A percentile compares a stretch with the other conserved stretches of the same genome.
phyloP scores from a whole-genome alignment of 1,139 yeast species.

The Suhomyces choctaworum region DNA sequence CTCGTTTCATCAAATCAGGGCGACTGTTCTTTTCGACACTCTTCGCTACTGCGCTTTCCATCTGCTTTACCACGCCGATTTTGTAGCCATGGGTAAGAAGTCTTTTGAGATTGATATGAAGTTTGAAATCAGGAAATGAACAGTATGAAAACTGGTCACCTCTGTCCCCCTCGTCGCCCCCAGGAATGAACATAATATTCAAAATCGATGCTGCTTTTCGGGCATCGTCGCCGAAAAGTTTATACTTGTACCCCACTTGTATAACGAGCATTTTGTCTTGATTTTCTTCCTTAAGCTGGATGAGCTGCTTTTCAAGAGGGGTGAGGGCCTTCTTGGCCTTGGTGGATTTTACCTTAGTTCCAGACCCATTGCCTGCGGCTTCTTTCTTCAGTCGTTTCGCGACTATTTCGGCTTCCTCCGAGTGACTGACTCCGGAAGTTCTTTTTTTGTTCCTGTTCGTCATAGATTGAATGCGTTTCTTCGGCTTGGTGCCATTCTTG shows the following conservation, averaged over 20 bases:
- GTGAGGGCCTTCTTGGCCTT: slow-evolving; percentile 45
- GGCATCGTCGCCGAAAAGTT: slow-evolving; percentile 86
- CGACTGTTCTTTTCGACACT: slow-evolving; percentile 43
- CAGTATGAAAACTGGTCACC: slow-evolving; percentile 72
- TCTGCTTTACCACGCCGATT: slow-evolving; percentile 86
- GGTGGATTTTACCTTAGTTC: neutral
- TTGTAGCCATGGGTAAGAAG: slow-evolving; percentile 63
- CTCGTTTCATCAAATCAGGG: slow-evolving; percentile 61
- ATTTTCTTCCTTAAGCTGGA: slow-evolving; percentile 59
- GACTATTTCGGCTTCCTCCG: no score
- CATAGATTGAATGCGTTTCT: no score
- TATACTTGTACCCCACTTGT: slow-evolving; percentile 90
- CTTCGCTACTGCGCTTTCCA: slow-evolving; percentile 77
- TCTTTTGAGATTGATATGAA: slow-evolving; percentile 73
- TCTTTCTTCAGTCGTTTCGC: slow-evolving; percentile 1
- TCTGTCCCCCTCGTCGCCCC: slow-evolving; percentile 48
- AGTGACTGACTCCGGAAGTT: no score
- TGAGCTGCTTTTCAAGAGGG: slow-evolving; percentile 78
- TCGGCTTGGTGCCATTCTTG: no score
- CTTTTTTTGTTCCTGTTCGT: no score
- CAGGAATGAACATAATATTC: slow-evolving; percentile 72
- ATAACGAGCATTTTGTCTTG: slow-evolving; percentile 71
- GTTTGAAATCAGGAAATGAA: slow-evolving; percentile 75
- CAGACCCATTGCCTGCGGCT: neutral
- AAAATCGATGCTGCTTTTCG: slow-evolving; percentile 60